Conservation (phyloP, 2,329 filamentous ascomycete species). For the Colletotrichum sansevieriae region DNA sequence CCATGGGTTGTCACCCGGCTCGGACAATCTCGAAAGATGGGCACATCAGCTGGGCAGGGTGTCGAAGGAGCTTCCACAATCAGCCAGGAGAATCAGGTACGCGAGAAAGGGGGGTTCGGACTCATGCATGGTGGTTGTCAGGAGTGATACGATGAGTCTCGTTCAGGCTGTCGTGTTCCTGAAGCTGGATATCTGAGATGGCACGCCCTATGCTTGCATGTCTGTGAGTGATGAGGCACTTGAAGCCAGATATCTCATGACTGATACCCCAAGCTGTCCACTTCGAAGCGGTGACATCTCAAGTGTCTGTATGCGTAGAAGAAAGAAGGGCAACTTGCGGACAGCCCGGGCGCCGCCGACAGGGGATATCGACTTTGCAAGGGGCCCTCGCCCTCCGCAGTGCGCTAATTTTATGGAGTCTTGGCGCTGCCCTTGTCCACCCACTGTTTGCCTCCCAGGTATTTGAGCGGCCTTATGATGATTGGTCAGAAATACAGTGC, state of each 20-base stretch:
- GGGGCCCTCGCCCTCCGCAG: no score
- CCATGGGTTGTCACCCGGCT: neutral
- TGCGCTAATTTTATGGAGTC: constrained; percentile 37
- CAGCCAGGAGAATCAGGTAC: neutral
- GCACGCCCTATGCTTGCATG: no score
- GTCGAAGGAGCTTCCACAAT: neutral
- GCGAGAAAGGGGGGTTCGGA: neutral
- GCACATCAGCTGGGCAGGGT: constrained; percentile 30
- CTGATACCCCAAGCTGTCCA: no score
- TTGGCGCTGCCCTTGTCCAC: constrained; percentile 20
- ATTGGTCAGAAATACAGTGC: constrained; percentile 15
- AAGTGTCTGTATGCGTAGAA: no score
- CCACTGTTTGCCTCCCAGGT: neutral
- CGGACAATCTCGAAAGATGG: constrained; percentile 19
- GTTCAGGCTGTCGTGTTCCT: neutral
- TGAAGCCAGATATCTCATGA: no score
- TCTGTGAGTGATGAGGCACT: no score
- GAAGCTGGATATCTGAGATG: no score
- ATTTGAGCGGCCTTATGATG: neutral
- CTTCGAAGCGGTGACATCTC: no score
- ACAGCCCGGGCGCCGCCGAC: neutral
- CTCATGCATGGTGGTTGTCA: neutral
- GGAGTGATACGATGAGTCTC: neutral
- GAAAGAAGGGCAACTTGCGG: no score
- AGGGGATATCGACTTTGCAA: neutral